phyloP scores from a whole-genome alignment of 2,329 filamentous ascomycete species.

The Arthrobotrys musiformis region DNA sequence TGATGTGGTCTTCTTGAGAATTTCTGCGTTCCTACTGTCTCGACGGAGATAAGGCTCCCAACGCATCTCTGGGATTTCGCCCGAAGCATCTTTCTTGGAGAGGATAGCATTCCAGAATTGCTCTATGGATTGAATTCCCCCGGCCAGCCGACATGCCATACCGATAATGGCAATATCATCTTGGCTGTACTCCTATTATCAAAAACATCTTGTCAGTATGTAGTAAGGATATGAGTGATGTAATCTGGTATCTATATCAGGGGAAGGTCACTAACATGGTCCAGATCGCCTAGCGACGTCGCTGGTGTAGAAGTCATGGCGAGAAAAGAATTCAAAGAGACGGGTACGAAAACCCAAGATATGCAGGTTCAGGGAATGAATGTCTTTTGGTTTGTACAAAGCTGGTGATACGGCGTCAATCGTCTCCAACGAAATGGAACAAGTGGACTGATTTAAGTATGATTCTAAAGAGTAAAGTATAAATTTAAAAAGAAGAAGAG shows the following conservation, averaged over 20 bases:
- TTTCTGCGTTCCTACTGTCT: slow-evolving; percentile 56
- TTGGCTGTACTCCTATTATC: slow-evolving; percentile 12
- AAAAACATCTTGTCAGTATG: not conserved
- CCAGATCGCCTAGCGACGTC: slow-evolving; percentile 13
- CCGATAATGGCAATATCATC: slow-evolving; percentile 33
- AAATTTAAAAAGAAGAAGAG: not conserved
- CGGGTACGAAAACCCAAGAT: not conserved
- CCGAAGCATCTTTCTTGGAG: slow-evolving; percentile 27
- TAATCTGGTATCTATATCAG: not conserved
- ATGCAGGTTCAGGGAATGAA: slow-evolving; percentile 11
- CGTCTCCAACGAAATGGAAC: slow-evolving; percentile 1
- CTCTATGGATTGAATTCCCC: slow-evolving; percentile 20
- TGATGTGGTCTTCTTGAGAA: slow-evolving; percentile 56
- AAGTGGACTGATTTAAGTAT: slow-evolving; percentile 21
- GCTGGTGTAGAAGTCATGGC: slow-evolving; percentile 17
- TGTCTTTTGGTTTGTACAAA: slow-evolving; percentile 10
- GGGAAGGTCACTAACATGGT: not conserved
- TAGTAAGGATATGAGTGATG: not conserved
- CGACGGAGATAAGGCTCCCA: slow-evolving; percentile 57
- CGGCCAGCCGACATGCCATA: slow-evolving; percentile 32
- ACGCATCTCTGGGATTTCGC: slow-evolving; percentile 26
- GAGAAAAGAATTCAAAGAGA: not conserved
- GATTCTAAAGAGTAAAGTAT: not conserved
- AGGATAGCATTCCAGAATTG: slow-evolving; percentile 34
- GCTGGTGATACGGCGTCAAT: slow-evolving; percentile 7